A percentile compares a stretch with the other conserved stretches of the same genome.
These are phyloP conservation scores for Hymenoscyphus occultus DNA, from an alignment of 2,329 filamentous ascomycete genomes.

Conservation along the genomic window DNA sequence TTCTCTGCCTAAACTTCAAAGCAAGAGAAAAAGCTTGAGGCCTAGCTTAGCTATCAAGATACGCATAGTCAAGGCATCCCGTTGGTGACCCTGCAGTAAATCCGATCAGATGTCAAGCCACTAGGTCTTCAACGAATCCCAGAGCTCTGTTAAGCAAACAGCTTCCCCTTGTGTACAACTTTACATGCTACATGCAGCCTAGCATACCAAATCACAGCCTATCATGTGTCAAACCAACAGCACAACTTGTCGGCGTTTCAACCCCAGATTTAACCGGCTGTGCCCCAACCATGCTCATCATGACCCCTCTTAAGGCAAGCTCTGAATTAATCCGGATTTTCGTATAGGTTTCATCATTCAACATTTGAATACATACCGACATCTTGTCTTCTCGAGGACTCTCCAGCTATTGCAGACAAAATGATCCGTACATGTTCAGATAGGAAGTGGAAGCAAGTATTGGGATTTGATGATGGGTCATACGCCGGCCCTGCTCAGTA, in stretches of 20 bases:
- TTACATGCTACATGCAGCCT: constrained; percentile 11
- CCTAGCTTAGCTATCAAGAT: constrained; percentile 1
- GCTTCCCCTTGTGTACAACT: constrained; percentile 9
- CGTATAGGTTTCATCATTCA: neutral
- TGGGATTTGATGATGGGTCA: constrained; percentile 32
- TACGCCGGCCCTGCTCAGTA: constrained; percentile 4
- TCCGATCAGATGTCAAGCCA: constrained; percentile 1
- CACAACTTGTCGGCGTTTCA: constrained; percentile 13
- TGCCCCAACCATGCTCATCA: constrained; percentile 13
- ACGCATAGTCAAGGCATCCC: neutral
- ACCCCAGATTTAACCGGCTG: constrained; percentile 17
- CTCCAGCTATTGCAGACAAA: neutral
- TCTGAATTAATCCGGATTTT: constrained; percentile 9
- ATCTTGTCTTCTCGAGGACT: neutral
- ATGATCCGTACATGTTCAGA: constrained; percentile 27
- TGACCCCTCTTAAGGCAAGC: constrained; percentile 9
- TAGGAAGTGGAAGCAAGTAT: constrained; percentile 33
- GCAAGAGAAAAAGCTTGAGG: neutral
- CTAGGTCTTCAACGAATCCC: neutral
- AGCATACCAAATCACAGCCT: constrained; percentile 4
- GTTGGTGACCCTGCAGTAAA: constrained; percentile 3
- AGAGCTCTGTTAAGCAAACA: constrained; percentile 2
- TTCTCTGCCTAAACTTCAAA: neutral
- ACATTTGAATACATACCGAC: neutral
- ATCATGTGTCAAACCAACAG: constrained; percentile 1